Percentiles rank a stretch among this genome's conserved stretches.
Conservation (phyloP, 352 stramenopile species). For the Phytophthora uliginosa region DNA sequence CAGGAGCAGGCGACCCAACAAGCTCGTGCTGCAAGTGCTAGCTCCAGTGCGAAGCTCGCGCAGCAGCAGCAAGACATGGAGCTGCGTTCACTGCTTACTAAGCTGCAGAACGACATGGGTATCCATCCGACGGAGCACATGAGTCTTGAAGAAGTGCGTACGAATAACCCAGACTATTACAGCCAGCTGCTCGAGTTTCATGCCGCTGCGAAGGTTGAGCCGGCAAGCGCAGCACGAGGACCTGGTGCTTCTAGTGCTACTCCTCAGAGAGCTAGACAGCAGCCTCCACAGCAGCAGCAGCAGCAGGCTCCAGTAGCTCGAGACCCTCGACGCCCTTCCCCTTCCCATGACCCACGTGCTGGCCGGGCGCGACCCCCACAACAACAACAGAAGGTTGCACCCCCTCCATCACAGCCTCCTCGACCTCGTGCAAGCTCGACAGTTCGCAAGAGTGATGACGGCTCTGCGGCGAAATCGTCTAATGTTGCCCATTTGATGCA, state of each 20-base stretch:
- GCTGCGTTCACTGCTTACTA: constrained; percentile 81
- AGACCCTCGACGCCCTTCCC: constrained; percentile 46
- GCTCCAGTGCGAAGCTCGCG: constrained; percentile 24
- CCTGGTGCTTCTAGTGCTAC: constrained; percentile 14
- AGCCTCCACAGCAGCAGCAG: constrained; percentile 8
- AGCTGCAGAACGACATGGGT: constrained; percentile 89
- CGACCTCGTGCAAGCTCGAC: constrained; percentile 25
- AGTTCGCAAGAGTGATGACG: constrained; percentile 28
- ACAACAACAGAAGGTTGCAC: constrained; percentile 5
- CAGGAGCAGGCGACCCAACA: constrained; percentile 39
- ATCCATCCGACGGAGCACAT: constrained; percentile 91
- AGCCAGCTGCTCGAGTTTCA: constrained; percentile 82
- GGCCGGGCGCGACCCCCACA: constrained; percentile 7
- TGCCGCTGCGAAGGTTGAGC: constrained; percentile 42
- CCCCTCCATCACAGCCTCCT: constrained; percentile 27
- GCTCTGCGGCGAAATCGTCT: constrained; percentile 55
- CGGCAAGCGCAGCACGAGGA: constrained; percentile 12
- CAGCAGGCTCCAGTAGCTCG: constrained; percentile 29
- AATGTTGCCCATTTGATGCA: constrained; percentile 89
- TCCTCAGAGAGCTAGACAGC: constrained; percentile 24
- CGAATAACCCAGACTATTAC: constrained; percentile 89
- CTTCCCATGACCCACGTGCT: constrained; percentile 35
- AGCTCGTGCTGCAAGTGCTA: constrained; percentile 3
- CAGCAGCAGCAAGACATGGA: constrained; percentile 80
- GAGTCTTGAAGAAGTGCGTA: constrained; percentile 88